These are phyloP conservation scores for Alternaria infectoria DNA, from an alignment of 2,329 filamentous ascomycete genomes.

Conservation along the genomic window DNA sequence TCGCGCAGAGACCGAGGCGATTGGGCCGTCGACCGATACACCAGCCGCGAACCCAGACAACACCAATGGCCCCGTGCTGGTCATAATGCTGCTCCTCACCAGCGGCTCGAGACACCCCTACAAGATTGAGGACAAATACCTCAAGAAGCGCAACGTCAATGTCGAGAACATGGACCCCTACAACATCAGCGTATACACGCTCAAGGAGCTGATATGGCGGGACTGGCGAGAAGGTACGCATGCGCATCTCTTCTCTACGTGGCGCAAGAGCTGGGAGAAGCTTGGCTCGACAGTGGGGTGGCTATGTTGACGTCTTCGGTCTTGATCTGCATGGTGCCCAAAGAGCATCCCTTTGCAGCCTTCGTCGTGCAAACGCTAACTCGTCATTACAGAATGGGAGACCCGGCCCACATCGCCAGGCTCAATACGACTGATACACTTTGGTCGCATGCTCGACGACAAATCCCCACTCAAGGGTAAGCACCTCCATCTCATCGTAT, in stretches of 20 bases:
- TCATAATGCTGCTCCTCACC: slow-evolving; percentile 83
- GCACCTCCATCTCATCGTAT: slow-evolving; percentile 36
- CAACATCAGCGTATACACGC: slow-evolving; percentile 88
- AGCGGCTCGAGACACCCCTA: slow-evolving; percentile 87
- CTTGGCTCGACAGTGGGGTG: background rate
- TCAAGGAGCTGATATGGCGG: slow-evolving; percentile 91
- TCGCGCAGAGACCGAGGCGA: slow-evolving; percentile 53
- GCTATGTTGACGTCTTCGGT: background rate
- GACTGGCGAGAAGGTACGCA: slow-evolving; percentile 80
- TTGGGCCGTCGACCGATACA: slow-evolving; percentile 55
- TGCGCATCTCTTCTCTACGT: background rate
- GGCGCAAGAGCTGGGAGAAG: background rate
- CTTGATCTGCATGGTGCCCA: background rate
- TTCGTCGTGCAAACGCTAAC: slow-evolving; percentile 22
- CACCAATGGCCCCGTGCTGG: slow-evolving; percentile 57
- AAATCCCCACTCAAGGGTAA: slow-evolving; percentile 84
- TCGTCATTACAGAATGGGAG: slow-evolving; percentile 72
- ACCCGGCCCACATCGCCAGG: slow-evolving; percentile 82
- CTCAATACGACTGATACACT: slow-evolving; percentile 88
- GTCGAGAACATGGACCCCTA: slow-evolving; percentile 81
- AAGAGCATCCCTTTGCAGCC: background rate
- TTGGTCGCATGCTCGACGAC: slow-evolving; percentile 89
- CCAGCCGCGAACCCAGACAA: slow-evolving; percentile 49
- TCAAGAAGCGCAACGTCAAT: slow-evolving; percentile 78
- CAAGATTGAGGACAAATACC: slow-evolving; percentile 85